Base-by-base conservation (phyloP, 148 eudicot species). In the Rhododendron mucronatum region DNA sequence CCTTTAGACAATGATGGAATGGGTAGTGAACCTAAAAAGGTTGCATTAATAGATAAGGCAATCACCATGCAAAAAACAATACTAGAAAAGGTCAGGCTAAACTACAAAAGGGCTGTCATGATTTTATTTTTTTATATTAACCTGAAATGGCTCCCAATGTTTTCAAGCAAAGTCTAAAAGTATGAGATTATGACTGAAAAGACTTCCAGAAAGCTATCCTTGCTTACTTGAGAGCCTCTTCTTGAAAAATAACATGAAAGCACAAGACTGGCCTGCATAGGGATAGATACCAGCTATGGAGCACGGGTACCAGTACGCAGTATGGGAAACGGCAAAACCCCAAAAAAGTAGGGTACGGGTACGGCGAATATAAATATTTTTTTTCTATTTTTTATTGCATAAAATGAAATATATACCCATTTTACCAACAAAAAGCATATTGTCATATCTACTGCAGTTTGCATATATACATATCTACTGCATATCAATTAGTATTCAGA, bases 211-310 rank as follows among this genome's bases (percentile, higher is more conserved):
- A 69, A 57, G 44, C 75, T 26, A 85, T 67, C 51, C 35, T 82
- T 73, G 88, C 96, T 90, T 90, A 94, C 99, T 84, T 95, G 98
- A 67, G 93, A 91, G 57, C 93, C 96, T 90, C 93, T 92, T 87
- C 94, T 93, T 90, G 99, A 95, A 86, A 97, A 97, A 88, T 95
- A 97, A 87, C 95, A 91, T 28, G 94, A 93, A 80, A 97, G 92
- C 92, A 92, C 86, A 94, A 88, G 86, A 91, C 89, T 80, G 98
- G 89, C 95, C 99, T 97, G 94, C 80, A 85, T 28, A 77, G 28
- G 23, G 59, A 81, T 69, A 18, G 86, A n/a, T 39, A 80, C 67
- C 30, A 30, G 30, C 30, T 30, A 30, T 30, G 30, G 30, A 30
- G 30, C 30, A 30, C 30, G 30, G 30, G 30, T 30, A 30, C 30